Evolutionary conservation across 805 yeast genomes (phyloP).

Genomic region (Candida patagonica): DNA sequence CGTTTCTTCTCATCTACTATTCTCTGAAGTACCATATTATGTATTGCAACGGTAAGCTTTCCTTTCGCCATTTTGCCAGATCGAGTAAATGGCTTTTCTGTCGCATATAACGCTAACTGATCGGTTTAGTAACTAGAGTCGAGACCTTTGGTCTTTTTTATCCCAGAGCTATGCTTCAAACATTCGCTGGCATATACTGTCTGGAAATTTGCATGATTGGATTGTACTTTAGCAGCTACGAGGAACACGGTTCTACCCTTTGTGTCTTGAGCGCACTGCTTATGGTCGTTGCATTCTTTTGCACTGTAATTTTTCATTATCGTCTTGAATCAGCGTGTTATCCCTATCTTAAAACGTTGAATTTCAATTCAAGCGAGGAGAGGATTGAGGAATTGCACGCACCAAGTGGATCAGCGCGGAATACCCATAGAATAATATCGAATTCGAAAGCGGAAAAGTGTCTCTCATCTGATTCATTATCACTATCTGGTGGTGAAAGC

Average conservation of each 20-base stretch:
- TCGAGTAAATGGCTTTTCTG: not conserved
- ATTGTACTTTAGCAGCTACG: constrained; percentile 52
- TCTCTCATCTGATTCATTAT: not conserved
- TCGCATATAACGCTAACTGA: not conserved
- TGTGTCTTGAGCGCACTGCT: constrained; percentile 42
- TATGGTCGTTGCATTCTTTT: constrained; percentile 42
- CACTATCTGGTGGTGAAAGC: not conserved
- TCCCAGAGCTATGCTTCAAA: constrained; percentile 64
- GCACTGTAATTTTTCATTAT: constrained; percentile 51
- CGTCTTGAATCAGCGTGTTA: constrained; percentile 27
- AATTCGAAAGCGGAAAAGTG: not conserved
- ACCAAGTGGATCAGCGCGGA: not conserved
- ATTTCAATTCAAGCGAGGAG: constrained; percentile 31
- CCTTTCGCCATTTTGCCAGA: constrained; percentile 9
- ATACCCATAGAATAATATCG: no score
- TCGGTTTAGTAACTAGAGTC: constrained; percentile 16
- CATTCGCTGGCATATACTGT: constrained; percentile 75
- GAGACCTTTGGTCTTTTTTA: constrained; percentile 50
- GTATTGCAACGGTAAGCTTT: constrained; percentile 51
- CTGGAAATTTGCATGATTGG: constrained; percentile 74
- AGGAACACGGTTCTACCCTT: constrained; percentile 35
- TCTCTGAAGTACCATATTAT: constrained; percentile 66
- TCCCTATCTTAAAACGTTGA: constrained; percentile 18
- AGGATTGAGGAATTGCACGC: not conserved
- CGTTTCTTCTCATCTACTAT: constrained; percentile 47